Base-by-base conservation (phyloP, 2,329 filamentous ascomycete genomes). In the Verruconis gallopava region DNA sequence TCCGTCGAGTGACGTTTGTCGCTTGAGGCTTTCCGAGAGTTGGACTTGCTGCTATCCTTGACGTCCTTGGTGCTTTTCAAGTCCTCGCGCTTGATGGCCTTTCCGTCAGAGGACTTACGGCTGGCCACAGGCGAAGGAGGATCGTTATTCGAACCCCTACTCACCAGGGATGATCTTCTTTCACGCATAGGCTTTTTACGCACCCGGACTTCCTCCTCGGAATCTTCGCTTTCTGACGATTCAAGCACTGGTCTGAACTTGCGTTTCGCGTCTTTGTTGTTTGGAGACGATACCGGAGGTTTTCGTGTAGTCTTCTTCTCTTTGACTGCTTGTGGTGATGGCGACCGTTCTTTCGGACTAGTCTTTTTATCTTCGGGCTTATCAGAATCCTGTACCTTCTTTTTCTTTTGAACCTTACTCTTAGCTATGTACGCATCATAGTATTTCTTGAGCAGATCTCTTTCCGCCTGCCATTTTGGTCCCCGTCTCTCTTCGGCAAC, bases 391-490 rank as follows among this genome's bases (percentile, higher is more conserved):
- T 20, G 18, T 1, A 18, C 34, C 20, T 38, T 38, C 22, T 46
- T 18, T 18, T 40, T 38, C 25, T 45, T 45, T 19, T 17, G 21
- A 5, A 21, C 14, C 9, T 43, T 36, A 17, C 37, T 46, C 20
- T 33, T 40, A 14, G 36, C 35, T 35, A 32, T 38, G 50, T 73
- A 75, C 21, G 73, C 72, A 44, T 86, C 79, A 49, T 78, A 86
- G 3, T 81, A 75, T 30, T 78, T 72, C 57, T 88, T 88, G 38
- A 98, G 61, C 43, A 93, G 66, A 34, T 85, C 75, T 48, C 82
- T 79, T 58, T 98, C 91, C 47, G 89, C 79, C 56, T 89, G 80
- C 85, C 88, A 95, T 46, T 85, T 81, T 5, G 88, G 84, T 0
- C 91, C 89, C 49, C 79, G 78, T 32, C 85, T 77, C 37, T 85